phyloP scores from a whole-genome alignment of 2,329 filamentous ascomycete species.

The Colletotrichum noveboracense region DNA sequence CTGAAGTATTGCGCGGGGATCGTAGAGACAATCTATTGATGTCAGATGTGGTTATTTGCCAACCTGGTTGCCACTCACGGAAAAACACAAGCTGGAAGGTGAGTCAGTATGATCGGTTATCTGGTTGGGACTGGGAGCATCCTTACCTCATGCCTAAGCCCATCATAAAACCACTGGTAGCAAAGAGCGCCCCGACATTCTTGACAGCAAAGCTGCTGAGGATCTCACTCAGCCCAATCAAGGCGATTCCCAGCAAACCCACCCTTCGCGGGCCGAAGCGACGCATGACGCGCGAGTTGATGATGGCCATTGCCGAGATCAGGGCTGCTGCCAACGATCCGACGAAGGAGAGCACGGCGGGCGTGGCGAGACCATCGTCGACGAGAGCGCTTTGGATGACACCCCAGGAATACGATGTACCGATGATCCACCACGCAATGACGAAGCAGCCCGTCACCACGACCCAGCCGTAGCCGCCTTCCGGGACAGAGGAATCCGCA shows the following conservation, averaged over 20 bases:
- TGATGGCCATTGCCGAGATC: conserved; percentile 55
- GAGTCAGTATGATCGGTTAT: neutral
- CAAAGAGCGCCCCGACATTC: conserved; percentile 39
- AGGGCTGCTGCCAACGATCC: conserved; percentile 57
- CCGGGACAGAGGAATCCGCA: conserved; percentile 52
- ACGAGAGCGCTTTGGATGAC: conserved; percentile 64
- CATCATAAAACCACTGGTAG: conserved; percentile 36
- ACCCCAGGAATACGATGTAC: conserved; percentile 64
- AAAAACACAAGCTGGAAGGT: neutral
- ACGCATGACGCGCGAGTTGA: conserved; percentile 56
- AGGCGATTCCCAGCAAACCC: conserved; percentile 51
- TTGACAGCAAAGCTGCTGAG: conserved; percentile 41
- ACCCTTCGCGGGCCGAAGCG: conserved; percentile 52
- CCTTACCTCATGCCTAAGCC: conserved; percentile 33
- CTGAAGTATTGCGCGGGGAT: conserved; percentile 61
- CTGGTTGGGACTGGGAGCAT: neutral
- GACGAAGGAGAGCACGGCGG: conserved; percentile 63
- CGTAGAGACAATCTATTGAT: conserved; percentile 43
- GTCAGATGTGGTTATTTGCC: neutral
- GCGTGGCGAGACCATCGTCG: conserved; percentile 47
- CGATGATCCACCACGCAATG: conserved; percentile 61
- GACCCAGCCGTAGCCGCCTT: conserved; percentile 63
- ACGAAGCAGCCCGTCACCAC: conserved; percentile 56
- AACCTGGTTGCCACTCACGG: neutral
- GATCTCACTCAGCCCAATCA: conserved; percentile 56